Conservation (phyloP, 2,329 filamentous ascomycete species). For the Colletotrichum salicis region DNA sequence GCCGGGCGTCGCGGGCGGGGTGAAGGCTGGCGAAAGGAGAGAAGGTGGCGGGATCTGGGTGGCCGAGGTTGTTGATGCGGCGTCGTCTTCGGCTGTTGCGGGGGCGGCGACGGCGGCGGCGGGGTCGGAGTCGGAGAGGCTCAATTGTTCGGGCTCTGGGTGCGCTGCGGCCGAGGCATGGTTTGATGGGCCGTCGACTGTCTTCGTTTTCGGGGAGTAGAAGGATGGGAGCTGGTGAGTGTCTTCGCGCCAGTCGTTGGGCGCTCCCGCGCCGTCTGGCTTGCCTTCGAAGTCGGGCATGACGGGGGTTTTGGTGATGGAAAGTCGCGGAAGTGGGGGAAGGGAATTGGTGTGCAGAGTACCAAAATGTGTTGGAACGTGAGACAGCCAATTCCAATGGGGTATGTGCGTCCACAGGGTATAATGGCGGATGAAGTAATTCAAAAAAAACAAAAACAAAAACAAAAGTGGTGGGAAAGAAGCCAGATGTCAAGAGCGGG, state of each 20-base stretch:
- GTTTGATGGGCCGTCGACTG: constrained; percentile 40
- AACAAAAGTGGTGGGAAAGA: neutral
- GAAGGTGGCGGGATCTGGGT: constrained; percentile 65
- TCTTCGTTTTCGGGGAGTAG: constrained; percentile 55
- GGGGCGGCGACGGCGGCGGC: constrained; percentile 11
- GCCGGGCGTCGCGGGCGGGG: constrained; percentile 74
- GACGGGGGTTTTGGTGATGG: constrained; percentile 6
- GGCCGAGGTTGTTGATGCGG: constrained; percentile 24
- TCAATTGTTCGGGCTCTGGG: constrained; percentile 30
- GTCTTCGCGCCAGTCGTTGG: constrained; percentile 44
- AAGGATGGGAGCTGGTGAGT: constrained; percentile 56
- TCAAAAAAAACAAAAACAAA: no score
- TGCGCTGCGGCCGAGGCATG: constrained; percentile 30
- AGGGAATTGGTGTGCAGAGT: constrained; percentile 9
- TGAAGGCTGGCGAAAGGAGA: constrained; percentile 88
- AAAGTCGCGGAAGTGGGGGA: neutral
- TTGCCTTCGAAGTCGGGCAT: constrained; percentile 41
- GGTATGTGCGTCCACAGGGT: neutral
- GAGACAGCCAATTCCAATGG: constrained; percentile 3
- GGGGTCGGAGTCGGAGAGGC: constrained; percentile 34
- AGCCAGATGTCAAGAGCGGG: neutral
- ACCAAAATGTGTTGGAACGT: neutral
- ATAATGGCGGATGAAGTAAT: neutral
- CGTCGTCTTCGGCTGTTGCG: constrained; percentile 24
- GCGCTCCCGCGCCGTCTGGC: constrained; percentile 29